Evolutionary conservation across 78 protist species (phyloP), one percentile per base, ranked within the genome.

Genomic region (slime mould (Dictyostelium discoideum)): DNA sequence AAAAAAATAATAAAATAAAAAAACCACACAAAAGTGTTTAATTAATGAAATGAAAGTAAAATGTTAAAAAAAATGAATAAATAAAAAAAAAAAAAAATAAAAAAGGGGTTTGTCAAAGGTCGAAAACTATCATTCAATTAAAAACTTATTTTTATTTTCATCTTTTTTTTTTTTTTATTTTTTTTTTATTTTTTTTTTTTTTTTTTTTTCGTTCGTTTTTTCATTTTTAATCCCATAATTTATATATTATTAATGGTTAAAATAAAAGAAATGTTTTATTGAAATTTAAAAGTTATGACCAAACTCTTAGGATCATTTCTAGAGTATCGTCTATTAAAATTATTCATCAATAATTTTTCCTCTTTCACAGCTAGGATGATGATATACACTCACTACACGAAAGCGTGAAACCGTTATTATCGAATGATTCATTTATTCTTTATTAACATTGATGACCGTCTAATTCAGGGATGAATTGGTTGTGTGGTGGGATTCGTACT

Each of bases 261-360:
- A 16, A 54, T 0, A 54, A 54, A 54, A 50, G 60, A 50, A 50
- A 50, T 50, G 60, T 54, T 54, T 16, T 54, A 54, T 54, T 54
- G n/a, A 54, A 54, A 14, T 54, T 16, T 16, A 16, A 54, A 54
- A 54, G 65, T 54, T 54, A 65, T 60, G 73, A 65, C 73, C 73
- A 65, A 65, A 65, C 73, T 65, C 73, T 65, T 65, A 65, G 73
- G 73, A 65, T 65, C 73, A n/a, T 65, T 65, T 65, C 73, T 65
- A 65, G 29, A 65, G 73, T n/a, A 65, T 8, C 73, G 73, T 65
- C 73, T 65, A 65, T 65, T 65, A 65, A 65, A 65, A 65, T 65
- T 65, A 65, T 65, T 65, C 73, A 65, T 65, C 29, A 65, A 65
- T 65, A 65, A 65, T 65, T 65, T 65, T 65, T 20, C 73, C 29